Percentiles rank a stretch among this genome's conserved stretches.
Evolutionary conservation across 2,329 filamentous ascomycete genomes (phyloP).

Genomic region (Calonectria multiphialidica): DNA sequence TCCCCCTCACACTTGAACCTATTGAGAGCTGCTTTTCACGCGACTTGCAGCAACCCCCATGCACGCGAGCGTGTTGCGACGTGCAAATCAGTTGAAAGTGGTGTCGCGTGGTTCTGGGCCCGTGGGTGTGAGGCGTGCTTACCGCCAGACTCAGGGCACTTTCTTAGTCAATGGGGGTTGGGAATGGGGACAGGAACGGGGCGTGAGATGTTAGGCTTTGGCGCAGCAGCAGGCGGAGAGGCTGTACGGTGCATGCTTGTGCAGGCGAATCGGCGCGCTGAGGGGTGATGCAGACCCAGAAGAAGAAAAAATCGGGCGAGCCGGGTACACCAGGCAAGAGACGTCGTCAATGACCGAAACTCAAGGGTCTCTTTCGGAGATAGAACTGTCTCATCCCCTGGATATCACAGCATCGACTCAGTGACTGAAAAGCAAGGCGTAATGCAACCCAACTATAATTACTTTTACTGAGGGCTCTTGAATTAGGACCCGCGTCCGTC

Average conservation of each 20-base stretch:
- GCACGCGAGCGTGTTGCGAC: conserved; percentile 43
- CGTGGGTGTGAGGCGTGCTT: conserved; percentile 29
- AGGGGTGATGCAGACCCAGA: conserved; percentile 37
- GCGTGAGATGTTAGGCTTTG: conserved; percentile 34
- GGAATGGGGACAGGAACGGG: conserved; percentile 36
- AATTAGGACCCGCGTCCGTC: conserved; percentile 25
- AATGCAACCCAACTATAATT: conserved; percentile 18
- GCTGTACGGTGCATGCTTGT: conserved; percentile 12
- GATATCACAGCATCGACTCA: conserved; percentile 28
- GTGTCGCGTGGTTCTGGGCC: conserved; percentile 32
- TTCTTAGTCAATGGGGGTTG: conserved; percentile 38
- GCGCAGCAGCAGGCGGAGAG: conserved; percentile 28
- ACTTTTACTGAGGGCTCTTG: conserved; percentile 2
- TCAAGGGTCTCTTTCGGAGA: conserved; percentile 27
- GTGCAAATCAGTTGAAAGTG: conserved; percentile 39
- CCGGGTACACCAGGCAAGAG: conserved; percentile 11
- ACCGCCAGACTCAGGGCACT: conserved; percentile 36
- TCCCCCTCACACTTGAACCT: conserved; percentile 34
- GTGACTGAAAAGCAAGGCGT: background rate
- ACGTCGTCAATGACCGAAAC: conserved; percentile 30
- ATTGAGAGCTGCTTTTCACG: conserved; percentile 37
- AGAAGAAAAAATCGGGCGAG: conserved; percentile 27
- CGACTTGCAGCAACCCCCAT: conserved; percentile 45
- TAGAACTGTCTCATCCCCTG: conserved; percentile 36
- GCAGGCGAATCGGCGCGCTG: conserved; percentile 30